Base-by-base conservation (phyloP, 1,284 basidiomycete genomes). In the Ustilago loliicola region DNA sequence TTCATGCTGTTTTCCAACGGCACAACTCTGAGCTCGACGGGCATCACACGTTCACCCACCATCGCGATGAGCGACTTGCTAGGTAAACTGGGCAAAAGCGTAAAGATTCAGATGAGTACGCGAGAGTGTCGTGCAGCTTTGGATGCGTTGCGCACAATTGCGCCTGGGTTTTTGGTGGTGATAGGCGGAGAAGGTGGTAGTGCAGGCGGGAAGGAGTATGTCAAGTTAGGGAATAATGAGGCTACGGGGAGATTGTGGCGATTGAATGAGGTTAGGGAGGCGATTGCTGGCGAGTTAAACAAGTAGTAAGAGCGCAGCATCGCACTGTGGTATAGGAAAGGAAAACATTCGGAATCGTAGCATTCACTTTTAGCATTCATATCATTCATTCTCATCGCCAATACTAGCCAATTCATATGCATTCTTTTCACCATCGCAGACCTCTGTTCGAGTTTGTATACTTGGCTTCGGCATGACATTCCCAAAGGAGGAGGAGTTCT, bases 1-100 rank as follows among this genome's bases (percentile, higher is more conserved):
- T 79, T 79, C 53, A 79, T 82, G 77, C 71, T 82, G 19, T 82
- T 82, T 38, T 72, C 70, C 55, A 75, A 72, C 65, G 72, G 66
- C 15, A 68, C 69, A 8, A 77, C 68, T 2, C 69, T 67, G 1
- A 61, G 63, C 0, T 68, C 66, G 1, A 72, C 38, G 15, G 74
- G 74, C 11, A 64, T 69, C n/a, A 56, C 61, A 0, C 51, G 68
- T 0, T 61, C 57, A 0, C 74, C 80, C 0, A 73, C 71, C 3
- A 56, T 81, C 1, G 63, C 82, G 1, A 72, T 83, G 59, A 57
- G 76, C 1, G 78, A 80, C 15, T 57, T 82, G 36, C 58, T 81
- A 7, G 40, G 53, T 4, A 69, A 68, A 11, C 42, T 82, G 11
- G 54, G 40, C 1, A 79, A 76, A 25, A 70, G 67, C 27, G 62